These are phyloP conservation scores for Lactifluus volemus DNA, from an alignment of 768 basidiomycete genomes.

Conservation along the genomic window DNA sequence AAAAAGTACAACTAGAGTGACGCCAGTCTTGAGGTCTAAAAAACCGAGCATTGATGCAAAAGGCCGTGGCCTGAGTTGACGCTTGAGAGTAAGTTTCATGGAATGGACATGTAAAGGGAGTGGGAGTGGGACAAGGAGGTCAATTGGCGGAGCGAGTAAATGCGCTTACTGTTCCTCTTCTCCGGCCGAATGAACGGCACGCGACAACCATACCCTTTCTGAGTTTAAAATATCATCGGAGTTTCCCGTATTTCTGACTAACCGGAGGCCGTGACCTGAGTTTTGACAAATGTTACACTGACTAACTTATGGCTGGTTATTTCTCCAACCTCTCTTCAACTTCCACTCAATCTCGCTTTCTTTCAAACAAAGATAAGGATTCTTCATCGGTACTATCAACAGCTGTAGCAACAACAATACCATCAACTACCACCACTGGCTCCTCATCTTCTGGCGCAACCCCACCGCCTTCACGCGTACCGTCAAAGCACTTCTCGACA, in stretches of 20 bases:
- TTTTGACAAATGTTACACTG: background rate
- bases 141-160: no score
- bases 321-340: slow-evolving; percentile 77
- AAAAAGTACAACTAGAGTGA: slow-evolving; percentile 80
- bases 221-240: background rate
- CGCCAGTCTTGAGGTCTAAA: slow-evolving; percentile 92
- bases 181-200: background rate
- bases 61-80: slow-evolving; percentile 78
- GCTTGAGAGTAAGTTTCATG: slow-evolving; percentile 78
- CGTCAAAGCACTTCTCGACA: slow-evolving; percentile 73
- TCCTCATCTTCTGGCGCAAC: slow-evolving; percentile 3
- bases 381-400: slow-evolving; percentile 21
- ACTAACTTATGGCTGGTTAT: slow-evolving; percentile 51
- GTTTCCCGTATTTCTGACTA: background rate
- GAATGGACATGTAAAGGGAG: slow-evolving; percentile 7
- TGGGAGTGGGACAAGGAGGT: background rate
- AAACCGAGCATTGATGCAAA: slow-evolving; percentile 76
- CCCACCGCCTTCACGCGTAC: slow-evolving; percentile 35
- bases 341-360: slow-evolving; percentile 53
- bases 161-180: no score
- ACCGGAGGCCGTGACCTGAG: no score
- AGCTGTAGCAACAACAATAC: slow-evolving; percentile 18
- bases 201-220: background rate
- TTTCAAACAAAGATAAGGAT: slow-evolving; percentile 35
- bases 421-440: slow-evolving; percentile 16